Conservation (phyloP, 179 eudicot species). For the Spergularia azorica region DNA sequence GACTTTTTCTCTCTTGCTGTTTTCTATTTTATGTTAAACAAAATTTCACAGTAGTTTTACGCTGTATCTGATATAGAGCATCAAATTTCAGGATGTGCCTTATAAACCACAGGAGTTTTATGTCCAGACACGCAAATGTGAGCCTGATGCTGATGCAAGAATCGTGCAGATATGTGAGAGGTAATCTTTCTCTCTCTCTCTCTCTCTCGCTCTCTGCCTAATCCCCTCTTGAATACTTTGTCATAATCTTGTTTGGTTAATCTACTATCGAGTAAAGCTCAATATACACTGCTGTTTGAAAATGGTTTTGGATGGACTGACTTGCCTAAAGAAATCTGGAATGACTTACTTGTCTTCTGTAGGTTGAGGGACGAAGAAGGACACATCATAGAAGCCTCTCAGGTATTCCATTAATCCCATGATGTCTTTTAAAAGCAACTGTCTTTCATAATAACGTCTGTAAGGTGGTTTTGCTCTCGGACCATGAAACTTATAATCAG, state of each 20-base stretch:
- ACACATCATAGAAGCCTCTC: constrained; percentile 72
- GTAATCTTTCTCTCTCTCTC: constrained; percentile 32
- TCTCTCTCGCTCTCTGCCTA: constrained; percentile 16
- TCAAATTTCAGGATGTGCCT: constrained; percentile 62
- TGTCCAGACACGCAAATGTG: constrained; percentile 81
- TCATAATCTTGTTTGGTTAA: background rate
- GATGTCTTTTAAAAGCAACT: no score
- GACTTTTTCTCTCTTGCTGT: no score
- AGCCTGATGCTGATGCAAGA: constrained; percentile 76
- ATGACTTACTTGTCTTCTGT: constrained; percentile 16
- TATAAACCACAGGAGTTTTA: constrained; percentile 78
- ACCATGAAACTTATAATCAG: background rate
- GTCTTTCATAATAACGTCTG: no score
- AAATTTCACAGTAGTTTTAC: background rate
- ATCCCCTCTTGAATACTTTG: background rate
- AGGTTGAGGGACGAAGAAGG: constrained; percentile 87
- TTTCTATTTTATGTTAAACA: no score
- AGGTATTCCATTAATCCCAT: constrained; percentile 39
- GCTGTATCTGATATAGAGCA: constrained; percentile 5
- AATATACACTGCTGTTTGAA: no score
- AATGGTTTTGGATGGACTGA: background rate
- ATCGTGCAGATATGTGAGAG: constrained; percentile 85
- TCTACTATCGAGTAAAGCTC: no score
- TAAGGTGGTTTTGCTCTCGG: constrained; percentile 44
- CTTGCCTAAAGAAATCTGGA: background rate